Evolutionary conservation across 1,284 basidiomycete genomes (phyloP).

Genomic region (Phylloboletellus chloephorus): DNA sequence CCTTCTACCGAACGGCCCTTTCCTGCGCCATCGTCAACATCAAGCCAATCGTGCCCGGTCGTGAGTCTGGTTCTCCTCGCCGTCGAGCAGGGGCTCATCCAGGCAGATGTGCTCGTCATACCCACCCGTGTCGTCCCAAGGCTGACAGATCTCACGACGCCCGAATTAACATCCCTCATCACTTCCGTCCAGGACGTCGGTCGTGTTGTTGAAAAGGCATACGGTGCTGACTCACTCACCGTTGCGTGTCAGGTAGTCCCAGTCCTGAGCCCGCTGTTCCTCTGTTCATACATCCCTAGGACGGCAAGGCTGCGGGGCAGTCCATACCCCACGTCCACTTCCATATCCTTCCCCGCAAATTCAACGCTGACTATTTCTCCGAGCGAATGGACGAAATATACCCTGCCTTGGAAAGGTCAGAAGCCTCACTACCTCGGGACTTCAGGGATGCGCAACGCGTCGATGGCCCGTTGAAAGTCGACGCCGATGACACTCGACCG

Average conservation of each 20-base stretch:
- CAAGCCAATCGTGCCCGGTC: conserved; percentile 88
- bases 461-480: conserved; percentile 42
- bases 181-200: conserved; percentile 69
- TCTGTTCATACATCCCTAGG: conserved; percentile 44
- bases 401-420: conserved; percentile 66
- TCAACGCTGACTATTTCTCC: conserved; percentile 62
- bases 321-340: conserved; percentile 88
- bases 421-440: conserved; percentile 45
- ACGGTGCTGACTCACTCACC: conserved; percentile 71
- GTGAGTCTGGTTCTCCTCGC: conserved; percentile 46
- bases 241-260: conserved; percentile 68
- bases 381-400: conserved; percentile 74
- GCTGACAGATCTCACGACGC: conserved; percentile 62
- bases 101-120: conserved; percentile 81
- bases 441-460: conserved; percentile 27
- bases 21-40: conserved; percentile 87
- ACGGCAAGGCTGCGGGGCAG: conserved; percentile 82
- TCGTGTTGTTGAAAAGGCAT: conserved; percentile 61
- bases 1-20: conserved; percentile 67
- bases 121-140: conserved; percentile 74
- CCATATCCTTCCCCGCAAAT: conserved; percentile 77
- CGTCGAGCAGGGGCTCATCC: not conserved
- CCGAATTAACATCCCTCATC: conserved; percentile 78
- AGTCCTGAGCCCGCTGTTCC: not conserved
- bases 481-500: conserved; percentile 65